Evolutionary conservation across 2,329 filamentous ascomycete species (phyloP), one percentile per base, ranked within the genome.

Genomic region (Diaporthe vaccinii): DNA sequence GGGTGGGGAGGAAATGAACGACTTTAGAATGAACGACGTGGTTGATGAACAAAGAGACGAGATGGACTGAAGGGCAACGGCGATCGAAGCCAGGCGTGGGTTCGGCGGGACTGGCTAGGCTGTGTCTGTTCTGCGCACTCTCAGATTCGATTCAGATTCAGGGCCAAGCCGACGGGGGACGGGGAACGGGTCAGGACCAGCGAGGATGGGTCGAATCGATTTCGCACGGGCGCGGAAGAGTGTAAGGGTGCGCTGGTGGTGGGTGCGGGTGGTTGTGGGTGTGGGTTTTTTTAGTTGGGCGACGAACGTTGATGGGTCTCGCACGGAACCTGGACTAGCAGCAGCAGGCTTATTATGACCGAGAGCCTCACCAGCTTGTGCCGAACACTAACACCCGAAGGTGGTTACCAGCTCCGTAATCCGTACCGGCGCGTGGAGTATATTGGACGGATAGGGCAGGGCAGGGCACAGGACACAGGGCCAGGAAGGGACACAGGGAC

Each of bases 1-100:
- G 28, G 44, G 70, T 28, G 55, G 57, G 70, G 70, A 65, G 70
- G 70, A 73, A 65, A 53, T 65, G 70, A 73, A 73, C 70, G 70
- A 73, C 70, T 65, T 73, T 39, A 44, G 70, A 73, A 73, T 53
- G 70, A 73, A 73, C 58, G 70, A 73, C 70, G 70, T 53, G 57
- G 70, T 65, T 62, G 70, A 65, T 73, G 58, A 53, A 62, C 44
- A 62, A 61, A 49, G 70, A 44, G 70, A 55, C 28, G 70, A 68
- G 70, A 73, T 65, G 44, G 46, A 55, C 61, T 65, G 58, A 44
- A 73, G 58, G 58, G 44, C 46, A 65, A 73, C 44, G 70, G 58
- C 65, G 65, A 68, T 68, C 65, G 65, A 68, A 73, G 58, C 34
- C 58, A 28, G 70, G 70, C 70, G 70, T 73, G 70, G 70, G 58